Evolutionary conservation across 768 basidiomycete genomes (phyloP).

Genomic region (Fibroporia radiculosa): DNA sequence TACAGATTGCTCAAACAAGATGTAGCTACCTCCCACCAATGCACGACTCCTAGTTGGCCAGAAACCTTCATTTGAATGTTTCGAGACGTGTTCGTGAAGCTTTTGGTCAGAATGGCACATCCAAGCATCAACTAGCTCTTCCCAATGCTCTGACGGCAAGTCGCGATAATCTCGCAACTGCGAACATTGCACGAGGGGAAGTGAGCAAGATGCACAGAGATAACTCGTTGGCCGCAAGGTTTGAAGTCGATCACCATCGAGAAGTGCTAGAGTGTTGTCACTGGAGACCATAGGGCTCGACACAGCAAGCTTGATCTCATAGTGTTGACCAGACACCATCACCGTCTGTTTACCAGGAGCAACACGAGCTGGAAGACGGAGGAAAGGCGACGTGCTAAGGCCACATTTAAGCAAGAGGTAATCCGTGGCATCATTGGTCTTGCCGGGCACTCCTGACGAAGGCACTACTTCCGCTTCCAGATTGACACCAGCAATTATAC

Average conservation of each 20-base stretch:
- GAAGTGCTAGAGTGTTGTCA: conserved; percentile 40
- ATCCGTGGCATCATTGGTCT: conserved; percentile 30
- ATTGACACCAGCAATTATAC: conserved; percentile 39
- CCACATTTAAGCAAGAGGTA: conserved; percentile 58
- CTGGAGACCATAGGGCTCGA: conserved; percentile 17
- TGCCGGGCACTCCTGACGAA: conserved; percentile 22
- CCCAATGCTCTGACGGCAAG: conserved; percentile 94
- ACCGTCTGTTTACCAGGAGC: conserved; percentile 62
- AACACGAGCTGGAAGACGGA: conserved; percentile 36
- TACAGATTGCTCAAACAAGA: conserved; percentile 63
- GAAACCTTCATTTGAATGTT: conserved; percentile 57
- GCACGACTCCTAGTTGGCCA: conserved; percentile 71
- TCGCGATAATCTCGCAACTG: conserved; percentile 58
- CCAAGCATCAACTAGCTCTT: conserved; percentile 95
- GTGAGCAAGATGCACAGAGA: conserved; percentile 72
- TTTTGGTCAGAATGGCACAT: conserved; percentile 94
- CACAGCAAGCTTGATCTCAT: conserved; percentile 63
- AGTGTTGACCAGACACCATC: conserved; percentile 45
- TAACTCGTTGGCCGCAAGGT: conserved; percentile 53
- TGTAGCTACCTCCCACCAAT: conserved; percentile 85
- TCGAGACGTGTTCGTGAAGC: conserved; percentile 60
- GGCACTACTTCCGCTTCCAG: conserved; percentile 63
- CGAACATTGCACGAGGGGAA: conserved; percentile 53
- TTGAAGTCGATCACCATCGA: conserved; percentile 64
- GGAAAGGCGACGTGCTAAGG: conserved; percentile 40